phyloP scores from a whole-genome alignment of 1,139 yeast genomes.

The Geotrichum aggregatum region DNA sequence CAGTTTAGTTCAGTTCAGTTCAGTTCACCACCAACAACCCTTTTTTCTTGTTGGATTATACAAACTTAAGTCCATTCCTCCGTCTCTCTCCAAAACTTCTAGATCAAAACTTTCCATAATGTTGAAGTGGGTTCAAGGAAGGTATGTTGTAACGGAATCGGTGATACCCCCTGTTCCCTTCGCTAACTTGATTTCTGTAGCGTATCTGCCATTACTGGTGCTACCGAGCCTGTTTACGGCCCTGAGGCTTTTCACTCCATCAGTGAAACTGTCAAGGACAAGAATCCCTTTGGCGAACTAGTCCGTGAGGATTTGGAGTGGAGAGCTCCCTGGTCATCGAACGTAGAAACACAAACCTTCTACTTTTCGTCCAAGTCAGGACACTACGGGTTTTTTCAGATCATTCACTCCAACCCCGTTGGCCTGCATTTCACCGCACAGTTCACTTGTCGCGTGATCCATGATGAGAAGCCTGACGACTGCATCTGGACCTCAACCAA shows the following conservation, averaged over 20 bases:
- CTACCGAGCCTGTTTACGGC: slow-evolving; percentile 97
- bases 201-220: slow-evolving; percentile 89
- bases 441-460: slow-evolving; percentile 79
- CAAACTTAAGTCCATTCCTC: too few species aligned
- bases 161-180: not conserved
- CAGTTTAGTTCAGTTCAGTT: too few species aligned
- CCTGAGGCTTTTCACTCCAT: slow-evolving; percentile 87
- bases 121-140: slow-evolving; percentile 84
- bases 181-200: slow-evolving; percentile 20
- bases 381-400: slow-evolving; percentile 82
- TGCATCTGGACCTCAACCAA: slow-evolving; percentile 85
- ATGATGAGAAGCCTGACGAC: slow-evolving; percentile 49
- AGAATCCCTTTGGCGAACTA: slow-evolving; percentile 55
- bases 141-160: slow-evolving; percentile 37
- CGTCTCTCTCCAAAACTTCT: too few species aligned
- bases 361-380: slow-evolving; percentile 68
- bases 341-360: slow-evolving; percentile 93
- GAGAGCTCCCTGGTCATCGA: slow-evolving; percentile 71
- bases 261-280: slow-evolving; percentile 52
- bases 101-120: too few species aligned
- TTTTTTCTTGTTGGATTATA: too few species aligned
- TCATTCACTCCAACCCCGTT: slow-evolving; percentile 87
- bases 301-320: slow-evolving; percentile 65
- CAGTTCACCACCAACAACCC: too few species aligned
- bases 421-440: slow-evolving; percentile 91